phyloP scores from a whole-genome alignment of 148 eudicot genomes.

The Spergularia marina region DNA sequence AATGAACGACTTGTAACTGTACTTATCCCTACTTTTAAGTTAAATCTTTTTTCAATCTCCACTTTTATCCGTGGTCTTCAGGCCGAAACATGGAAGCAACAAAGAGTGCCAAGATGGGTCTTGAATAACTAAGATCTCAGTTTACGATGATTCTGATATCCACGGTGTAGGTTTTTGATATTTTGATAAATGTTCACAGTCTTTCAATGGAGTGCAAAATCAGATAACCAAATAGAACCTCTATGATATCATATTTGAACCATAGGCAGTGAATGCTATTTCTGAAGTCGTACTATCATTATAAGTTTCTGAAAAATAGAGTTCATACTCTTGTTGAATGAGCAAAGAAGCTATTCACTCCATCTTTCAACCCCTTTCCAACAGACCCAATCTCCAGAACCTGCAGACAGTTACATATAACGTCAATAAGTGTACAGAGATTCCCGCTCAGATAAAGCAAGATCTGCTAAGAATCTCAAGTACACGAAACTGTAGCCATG shows the following conservation, averaged over 20 bases:
- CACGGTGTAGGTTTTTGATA: no score
- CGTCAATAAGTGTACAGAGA: neutral
- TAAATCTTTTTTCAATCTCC: neutral
- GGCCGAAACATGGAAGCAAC: neutral
- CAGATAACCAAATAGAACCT: no score
- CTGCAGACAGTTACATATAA: conserved; percentile 38
- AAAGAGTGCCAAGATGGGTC: neutral
- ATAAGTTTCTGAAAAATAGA: neutral
- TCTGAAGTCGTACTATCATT: no score
- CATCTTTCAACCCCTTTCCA: conserved; percentile 66
- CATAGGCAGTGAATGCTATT: no score
- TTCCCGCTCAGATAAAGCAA: neutral
- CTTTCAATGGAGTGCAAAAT: neutral
- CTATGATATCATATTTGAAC: no score
- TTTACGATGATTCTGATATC: neutral
- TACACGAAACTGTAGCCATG: neutral
- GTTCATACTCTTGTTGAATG: conserved; percentile 70
- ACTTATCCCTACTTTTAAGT: neutral
- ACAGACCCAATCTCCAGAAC: conserved; percentile 92
- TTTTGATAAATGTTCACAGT: no score
- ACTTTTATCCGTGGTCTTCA: neutral
- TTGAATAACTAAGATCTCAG: neutral
- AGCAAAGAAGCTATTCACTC: conserved; percentile 56
- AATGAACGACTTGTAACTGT: neutral
- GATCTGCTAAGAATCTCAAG: neutral